A percentile compares a stretch with the other conserved stretches of the same genome.
Conservation (phyloP, 2,329 filamentous ascomycete genomes). For the Sarocladium strictum region DNA sequence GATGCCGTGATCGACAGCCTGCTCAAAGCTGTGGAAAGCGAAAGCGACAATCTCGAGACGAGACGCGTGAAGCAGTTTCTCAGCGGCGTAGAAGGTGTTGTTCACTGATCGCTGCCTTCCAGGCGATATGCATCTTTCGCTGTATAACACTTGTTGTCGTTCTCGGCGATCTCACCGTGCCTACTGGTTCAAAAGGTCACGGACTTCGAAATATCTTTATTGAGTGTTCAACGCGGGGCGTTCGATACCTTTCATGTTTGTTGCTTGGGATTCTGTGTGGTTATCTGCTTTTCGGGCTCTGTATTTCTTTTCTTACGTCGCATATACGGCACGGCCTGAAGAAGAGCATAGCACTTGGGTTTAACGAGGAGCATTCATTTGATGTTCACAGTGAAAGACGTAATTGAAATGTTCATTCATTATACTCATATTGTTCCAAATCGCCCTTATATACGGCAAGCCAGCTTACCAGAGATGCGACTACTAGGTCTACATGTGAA, state of each 20-base stretch:
- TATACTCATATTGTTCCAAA: not conserved
- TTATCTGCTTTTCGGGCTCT: not conserved
- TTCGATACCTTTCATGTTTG: not conserved
- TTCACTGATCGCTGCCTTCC: not conserved
- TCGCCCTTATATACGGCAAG: too few relatives aligned
- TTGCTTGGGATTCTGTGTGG: not conserved
- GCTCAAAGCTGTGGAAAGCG: conserved; percentile 84
- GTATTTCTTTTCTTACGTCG: not conserved
- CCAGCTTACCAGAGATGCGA: too few relatives aligned
- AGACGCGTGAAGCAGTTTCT: conserved; percentile 73
- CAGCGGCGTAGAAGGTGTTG: conserved; percentile 58
- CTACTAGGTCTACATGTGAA: too few relatives aligned
- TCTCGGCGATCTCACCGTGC: too few relatives aligned
- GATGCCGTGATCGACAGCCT: conserved; percentile 75
- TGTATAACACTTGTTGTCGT: too few relatives aligned
- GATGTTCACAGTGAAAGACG: too few relatives aligned
- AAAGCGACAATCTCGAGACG: conserved; percentile 70
- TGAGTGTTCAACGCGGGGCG: not conserved
- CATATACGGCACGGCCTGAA: not conserved
- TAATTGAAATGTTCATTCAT: not conserved
- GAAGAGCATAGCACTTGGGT: not conserved
- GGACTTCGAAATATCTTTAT: not conserved
- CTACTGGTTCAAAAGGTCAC: too few relatives aligned
- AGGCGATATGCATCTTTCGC: not conserved
- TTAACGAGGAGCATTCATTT: too few relatives aligned